Base-by-base conservation (phyloP, 192 early-diverging fungal species). In the Spizellomyces punctatus region DNA sequence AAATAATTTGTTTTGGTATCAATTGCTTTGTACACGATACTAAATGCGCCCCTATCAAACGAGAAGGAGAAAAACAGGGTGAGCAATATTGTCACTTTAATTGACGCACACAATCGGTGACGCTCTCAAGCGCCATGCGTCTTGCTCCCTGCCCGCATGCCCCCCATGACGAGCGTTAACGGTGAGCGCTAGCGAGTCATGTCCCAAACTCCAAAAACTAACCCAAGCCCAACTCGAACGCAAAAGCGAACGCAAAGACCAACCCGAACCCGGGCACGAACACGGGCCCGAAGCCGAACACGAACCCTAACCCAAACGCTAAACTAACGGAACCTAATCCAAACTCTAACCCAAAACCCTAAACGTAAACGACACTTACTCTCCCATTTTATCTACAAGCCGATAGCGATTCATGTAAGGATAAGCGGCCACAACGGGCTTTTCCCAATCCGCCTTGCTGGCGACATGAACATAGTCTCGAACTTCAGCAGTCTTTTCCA, bases 21-120 rank as follows among this genome's bases (percentile, higher is more conserved):
- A 43, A 79, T 63, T 9, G 91, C 93, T 67, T 88, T 86, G 82
- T 91, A 93, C 10, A 95, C 93, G 70, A 88, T 90, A 63, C 89
- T 91, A 80, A 95, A 95, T 16, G 93, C 93, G 45, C 93, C 93
- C 75, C 27, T 36, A 36, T 3, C 0, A 36, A 36, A 36, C 1
- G 27, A 36, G 27, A 36, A 3, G 27, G 27, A 36, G 27, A 36
- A 36, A 2, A 36, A 36, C 27, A 3, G 27, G 27, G 27, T 36
- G 27, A 36, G 27, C 3, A 36, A 36, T 3, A 3, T 3, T 36
- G 27, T 36, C 27, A 0, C 27, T 36, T 2, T 0, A 36, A 3
- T 36, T 36, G 27, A 36, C 0, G 27, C 52, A 54, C 52, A 54
- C 52, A 54, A 19, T 54, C 52, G 3, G 52, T 54, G 52, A 2